Conservation (phyloP, 805 yeast species). For the Yamadazyma sp. region DNA sequence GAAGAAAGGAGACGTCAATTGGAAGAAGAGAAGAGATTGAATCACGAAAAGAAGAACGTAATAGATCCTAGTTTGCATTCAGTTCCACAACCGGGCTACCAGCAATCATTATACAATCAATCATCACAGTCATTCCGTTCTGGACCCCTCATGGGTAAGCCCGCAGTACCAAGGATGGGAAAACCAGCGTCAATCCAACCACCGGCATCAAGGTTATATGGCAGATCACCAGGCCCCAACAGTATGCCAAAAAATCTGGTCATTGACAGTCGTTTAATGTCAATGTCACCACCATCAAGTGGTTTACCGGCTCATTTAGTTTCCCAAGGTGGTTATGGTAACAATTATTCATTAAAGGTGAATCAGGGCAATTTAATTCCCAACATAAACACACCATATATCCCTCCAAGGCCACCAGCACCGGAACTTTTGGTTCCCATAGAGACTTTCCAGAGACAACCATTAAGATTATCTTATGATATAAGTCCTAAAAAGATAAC, state of each 20-base stretch:
- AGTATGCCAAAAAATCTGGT: conserved; percentile 9
- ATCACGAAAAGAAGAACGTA: conserved; percentile 8
- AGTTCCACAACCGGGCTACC: neutral
- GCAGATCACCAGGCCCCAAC: conserved; percentile 16
- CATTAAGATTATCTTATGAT: conserved; percentile 7
- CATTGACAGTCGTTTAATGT: conserved; percentile 21
- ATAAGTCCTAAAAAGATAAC: conserved; percentile 9
- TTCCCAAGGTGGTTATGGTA: conserved; percentile 13
- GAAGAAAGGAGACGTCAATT: conserved; percentile 18
- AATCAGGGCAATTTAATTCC: conserved; percentile 15
- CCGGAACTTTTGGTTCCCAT: conserved; percentile 22
- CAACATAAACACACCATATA: conserved; percentile 5
- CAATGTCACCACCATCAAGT: conserved; percentile 11
- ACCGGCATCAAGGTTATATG: conserved; percentile 37
- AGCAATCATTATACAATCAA: conserved; percentile 1
- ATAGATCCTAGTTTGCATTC: neutral
- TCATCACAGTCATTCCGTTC: conserved; percentile 9
- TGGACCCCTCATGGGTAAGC: conserved; percentile 31
- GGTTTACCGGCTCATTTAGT: conserved; percentile 21
- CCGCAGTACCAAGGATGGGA: conserved; percentile 40
- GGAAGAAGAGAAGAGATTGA: conserved; percentile 20
- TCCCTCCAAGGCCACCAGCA: conserved; percentile 30
- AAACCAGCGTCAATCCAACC: conserved; percentile 46
- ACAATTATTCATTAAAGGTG: conserved; percentile 15
- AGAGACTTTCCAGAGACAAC: conserved; percentile 9